These are phyloP conservation scores for Citrus sinensis DNA, from an alignment of 345 rosid genomes.

Conservation along the genomic window DNA sequence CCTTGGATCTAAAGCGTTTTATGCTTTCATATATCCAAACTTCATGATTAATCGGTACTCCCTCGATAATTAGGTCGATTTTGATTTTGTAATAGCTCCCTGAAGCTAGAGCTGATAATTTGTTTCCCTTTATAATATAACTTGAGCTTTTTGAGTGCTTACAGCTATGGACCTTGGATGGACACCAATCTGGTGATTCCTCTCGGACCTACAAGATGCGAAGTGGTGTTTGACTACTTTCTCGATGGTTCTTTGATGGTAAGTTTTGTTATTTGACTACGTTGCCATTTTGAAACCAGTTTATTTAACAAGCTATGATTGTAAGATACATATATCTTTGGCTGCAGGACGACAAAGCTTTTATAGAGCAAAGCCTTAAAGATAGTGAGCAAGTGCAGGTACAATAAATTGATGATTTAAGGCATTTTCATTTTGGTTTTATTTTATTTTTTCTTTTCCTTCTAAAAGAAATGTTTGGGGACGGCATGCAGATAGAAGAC, in stretches of 20 bases:
- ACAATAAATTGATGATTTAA: neutral
- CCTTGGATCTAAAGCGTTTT: conserved; percentile 74
- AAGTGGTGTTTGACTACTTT: conserved; percentile 81
- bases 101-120: neutral
- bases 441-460: neutral
- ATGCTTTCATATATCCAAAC: conserved; percentile 88
- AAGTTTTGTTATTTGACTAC: neutral
- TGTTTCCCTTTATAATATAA: neutral
- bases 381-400: conserved; percentile 88
- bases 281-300: no score
- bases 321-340: neutral
- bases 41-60: conserved; percentile 88
- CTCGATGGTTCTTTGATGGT: conserved; percentile 67
- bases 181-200: conserved; percentile 89
- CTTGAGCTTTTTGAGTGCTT: neutral
- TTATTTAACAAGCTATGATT: neutral
- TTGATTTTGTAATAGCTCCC: neutral
- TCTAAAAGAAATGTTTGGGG: neutral
- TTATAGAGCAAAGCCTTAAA: conserved; percentile 55
- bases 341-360: conserved; percentile 62
- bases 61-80: conserved; percentile 1
- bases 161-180: conserved; percentile 97
- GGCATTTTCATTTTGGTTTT: neutral
- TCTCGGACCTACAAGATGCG: conserved; percentile 66
- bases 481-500: conserved; percentile 65